phyloP scores from a whole-genome alignment of 371 early-diverging fungal species.

The Mucor racemosus region DNA sequence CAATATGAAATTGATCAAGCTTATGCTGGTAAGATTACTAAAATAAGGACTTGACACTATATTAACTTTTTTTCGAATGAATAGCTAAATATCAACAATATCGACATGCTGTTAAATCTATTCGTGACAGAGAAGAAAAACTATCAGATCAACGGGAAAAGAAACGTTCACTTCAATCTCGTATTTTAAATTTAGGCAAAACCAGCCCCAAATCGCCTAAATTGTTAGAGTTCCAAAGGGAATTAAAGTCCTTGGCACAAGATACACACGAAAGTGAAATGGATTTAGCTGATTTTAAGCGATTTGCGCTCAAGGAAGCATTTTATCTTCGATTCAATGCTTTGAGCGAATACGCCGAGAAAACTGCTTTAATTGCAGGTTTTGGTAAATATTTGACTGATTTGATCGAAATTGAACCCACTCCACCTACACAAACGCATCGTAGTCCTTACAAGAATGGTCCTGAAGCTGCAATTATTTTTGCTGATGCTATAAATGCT shows the following conservation, averaged over 20 bases:
- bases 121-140: constrained; percentile 50
- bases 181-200: constrained; percentile 38
- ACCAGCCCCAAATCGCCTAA: constrained; percentile 43
- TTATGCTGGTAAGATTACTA: constrained; percentile 34
- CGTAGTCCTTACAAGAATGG: constrained; percentile 44
- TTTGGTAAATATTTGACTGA: constrained; percentile 57
- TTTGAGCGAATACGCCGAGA: constrained; percentile 50
- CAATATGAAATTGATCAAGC: constrained; percentile 44
- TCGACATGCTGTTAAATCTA: constrained; percentile 51
- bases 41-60: neutral
- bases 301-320: constrained; percentile 55
- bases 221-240: constrained; percentile 38
- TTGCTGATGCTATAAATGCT: constrained; percentile 48
- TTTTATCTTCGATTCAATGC: constrained; percentile 58
- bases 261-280: constrained; percentile 50
- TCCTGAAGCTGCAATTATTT: constrained; percentile 39
- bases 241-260: constrained; percentile 42
- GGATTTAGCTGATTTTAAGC: constrained; percentile 55
- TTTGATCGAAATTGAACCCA: constrained; percentile 48
- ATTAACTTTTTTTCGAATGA: neutral
- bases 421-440: constrained; percentile 27
- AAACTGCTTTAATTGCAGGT: constrained; percentile 50
- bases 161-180: constrained; percentile 43
- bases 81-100: constrained; percentile 49
- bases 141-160: constrained; percentile 49